These are phyloP conservation scores for Apiospora kogelbergensis DNA, from an alignment of 2,329 filamentous ascomycete species.

Conservation along the genomic window DNA sequence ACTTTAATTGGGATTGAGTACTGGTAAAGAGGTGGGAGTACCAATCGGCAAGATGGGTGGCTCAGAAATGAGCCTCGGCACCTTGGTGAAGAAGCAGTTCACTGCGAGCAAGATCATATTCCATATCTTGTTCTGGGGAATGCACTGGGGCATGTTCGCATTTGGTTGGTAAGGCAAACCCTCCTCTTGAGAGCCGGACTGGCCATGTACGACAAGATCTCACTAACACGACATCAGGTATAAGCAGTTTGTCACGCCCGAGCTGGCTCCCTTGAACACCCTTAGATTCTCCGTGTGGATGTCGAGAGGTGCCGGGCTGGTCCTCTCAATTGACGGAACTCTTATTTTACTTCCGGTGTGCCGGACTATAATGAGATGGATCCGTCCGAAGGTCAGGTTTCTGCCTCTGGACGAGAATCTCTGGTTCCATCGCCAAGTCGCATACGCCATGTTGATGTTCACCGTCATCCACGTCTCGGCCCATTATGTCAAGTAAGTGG, in stretches of 20 bases:
- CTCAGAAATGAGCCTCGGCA: slow-evolving; percentile 21
- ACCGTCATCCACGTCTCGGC: slow-evolving; percentile 72
- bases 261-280: slow-evolving; percentile 75
- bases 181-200: background rate
- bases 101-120: slow-evolving; percentile 72
- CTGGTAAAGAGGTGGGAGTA: slow-evolving; percentile 31
- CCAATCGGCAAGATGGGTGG: slow-evolving; percentile 40
- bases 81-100: slow-evolving; percentile 62
- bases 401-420: slow-evolving; percentile 93
- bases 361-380: slow-evolving; percentile 78
- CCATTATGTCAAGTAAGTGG: slow-evolving; percentile 88
- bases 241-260: slow-evolving; percentile 68
- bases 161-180: slow-evolving; percentile 74
- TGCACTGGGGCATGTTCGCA: slow-evolving; percentile 78
- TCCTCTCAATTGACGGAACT: slow-evolving; percentile 79
- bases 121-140: slow-evolving; percentile 76
- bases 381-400: slow-evolving; percentile 85
- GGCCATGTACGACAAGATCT: background rate
- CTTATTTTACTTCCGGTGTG: slow-evolving; percentile 94
- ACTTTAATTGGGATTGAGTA: slow-evolving; percentile 30
- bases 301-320: slow-evolving; percentile 87
- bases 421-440: slow-evolving; percentile 95
- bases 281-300: slow-evolving; percentile 92
- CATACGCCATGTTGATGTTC: slow-evolving; percentile 85
- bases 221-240: slow-evolving; percentile 54